Percentiles rank a stretch among this genome's conserved stretches.
These are phyloP conservation scores for Cryptococcus sp. DNA, from an alignment of 1,284 basidiomycete species.

Conservation along the genomic window DNA sequence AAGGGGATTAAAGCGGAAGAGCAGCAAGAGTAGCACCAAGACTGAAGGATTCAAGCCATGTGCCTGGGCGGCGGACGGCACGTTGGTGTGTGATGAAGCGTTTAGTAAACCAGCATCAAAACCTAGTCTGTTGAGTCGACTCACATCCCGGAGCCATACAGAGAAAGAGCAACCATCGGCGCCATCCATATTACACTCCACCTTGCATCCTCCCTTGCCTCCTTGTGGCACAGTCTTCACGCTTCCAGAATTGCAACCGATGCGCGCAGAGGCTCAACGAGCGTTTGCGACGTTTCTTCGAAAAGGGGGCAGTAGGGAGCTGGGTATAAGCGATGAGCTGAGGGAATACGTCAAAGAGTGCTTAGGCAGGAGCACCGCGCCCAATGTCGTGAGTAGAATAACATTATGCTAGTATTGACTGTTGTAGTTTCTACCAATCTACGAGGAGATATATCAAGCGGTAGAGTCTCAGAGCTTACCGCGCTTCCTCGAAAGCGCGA, in stretches of 20 bases:
- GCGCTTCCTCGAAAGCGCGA: constrained; percentile 36
- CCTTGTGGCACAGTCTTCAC: constrained; percentile 24
- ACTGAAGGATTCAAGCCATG: constrained; percentile 3
- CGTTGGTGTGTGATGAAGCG: constrained; percentile 5
- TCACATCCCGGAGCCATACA: background rate
- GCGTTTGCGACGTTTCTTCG: constrained; percentile 40
- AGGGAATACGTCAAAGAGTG: constrained; percentile 25
- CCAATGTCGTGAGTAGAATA: constrained; percentile 33
- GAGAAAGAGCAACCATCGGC: constrained; percentile 2
- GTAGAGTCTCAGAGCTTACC: constrained; percentile 41
- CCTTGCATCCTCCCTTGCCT: constrained; percentile 20
- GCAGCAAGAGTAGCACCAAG: background rate
- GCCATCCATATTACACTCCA: constrained; percentile 9
- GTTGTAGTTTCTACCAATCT: constrained; percentile 38
- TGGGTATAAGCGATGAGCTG: constrained; percentile 41
- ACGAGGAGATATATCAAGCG: constrained; percentile 38
- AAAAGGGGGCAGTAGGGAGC: constrained; percentile 33
- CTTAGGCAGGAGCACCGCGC: constrained; percentile 33
- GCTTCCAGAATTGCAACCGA: constrained; percentile 28
- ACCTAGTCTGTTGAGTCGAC: constrained; percentile 4
- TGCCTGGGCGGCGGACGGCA: constrained; percentile 9
- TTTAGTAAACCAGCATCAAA: constrained; percentile 6
- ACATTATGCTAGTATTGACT: background rate
- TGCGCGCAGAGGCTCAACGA: constrained; percentile 35
- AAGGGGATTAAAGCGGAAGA: background rate